phyloP scores from a whole-genome alignment of 305 asterid genomes.

The Plantago lanceolata region DNA sequence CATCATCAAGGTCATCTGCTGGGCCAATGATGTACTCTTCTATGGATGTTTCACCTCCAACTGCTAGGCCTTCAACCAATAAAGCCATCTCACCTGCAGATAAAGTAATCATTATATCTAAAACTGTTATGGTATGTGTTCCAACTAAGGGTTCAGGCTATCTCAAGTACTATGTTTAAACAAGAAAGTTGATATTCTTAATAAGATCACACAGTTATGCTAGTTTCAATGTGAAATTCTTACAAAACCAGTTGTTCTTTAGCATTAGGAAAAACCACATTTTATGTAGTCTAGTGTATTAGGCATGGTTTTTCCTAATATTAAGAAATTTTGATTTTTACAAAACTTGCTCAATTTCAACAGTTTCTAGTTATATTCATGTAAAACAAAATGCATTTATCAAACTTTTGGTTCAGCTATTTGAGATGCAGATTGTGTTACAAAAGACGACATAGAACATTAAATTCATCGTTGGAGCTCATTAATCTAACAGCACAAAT shows the following conservation, averaged over 20 bases:
- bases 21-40: conserved; percentile 88
- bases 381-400: no score
- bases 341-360: neutral
- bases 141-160: neutral
- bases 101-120: conserved; percentile 5
- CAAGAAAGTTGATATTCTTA: neutral
- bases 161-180: neutral
- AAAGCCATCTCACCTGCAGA: conserved; percentile 84
- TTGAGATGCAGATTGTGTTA: neutral
- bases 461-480: neutral
- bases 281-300: neutral
- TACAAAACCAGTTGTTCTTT: no score
- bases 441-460: neutral
- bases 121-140: neutral
- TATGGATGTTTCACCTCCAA: conserved; percentile 71
- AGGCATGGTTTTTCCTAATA: neutral
- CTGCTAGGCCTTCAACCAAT: conserved; percentile 80
- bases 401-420: neutral
- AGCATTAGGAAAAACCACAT: neutral
- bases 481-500: neutral
- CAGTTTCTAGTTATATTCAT: neutral
- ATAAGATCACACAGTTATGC: neutral
- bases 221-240: no score
- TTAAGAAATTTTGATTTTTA: no score
- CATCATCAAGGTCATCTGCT: conserved; percentile 50